Conservation (phyloP, 2,329 filamentous ascomycete species). For the Talaromyces pinophilus region DNA sequence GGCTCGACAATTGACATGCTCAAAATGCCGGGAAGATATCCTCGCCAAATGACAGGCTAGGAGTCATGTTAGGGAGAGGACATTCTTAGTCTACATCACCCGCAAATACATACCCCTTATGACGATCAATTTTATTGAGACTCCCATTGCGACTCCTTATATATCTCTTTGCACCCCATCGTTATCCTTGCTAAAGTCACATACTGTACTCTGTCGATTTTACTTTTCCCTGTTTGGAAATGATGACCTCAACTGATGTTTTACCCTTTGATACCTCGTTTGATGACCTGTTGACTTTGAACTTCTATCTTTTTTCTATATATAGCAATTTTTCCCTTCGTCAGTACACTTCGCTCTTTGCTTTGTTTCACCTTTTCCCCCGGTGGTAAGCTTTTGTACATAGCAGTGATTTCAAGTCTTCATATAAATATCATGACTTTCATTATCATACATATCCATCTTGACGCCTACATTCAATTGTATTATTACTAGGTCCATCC, state of each 20-base stretch:
- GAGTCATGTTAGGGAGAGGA: too few relatives aligned
- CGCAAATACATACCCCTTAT: not conserved
- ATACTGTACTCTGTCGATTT: constrained; percentile 6
- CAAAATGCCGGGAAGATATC: constrained; percentile 41
- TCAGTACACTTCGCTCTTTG: not conserved
- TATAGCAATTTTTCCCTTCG: not conserved
- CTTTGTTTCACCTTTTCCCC: not conserved
- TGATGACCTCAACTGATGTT: constrained; percentile 1
- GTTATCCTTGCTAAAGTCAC: not conserved
- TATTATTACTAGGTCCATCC: not conserved
- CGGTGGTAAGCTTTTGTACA: not conserved
- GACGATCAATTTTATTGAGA: not conserved
- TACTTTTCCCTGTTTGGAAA: not conserved
- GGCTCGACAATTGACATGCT: constrained; percentile 36
- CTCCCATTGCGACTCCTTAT: not conserved
- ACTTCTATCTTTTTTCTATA: not conserved
- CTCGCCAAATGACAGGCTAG: constrained; percentile 25
- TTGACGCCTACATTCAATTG: not conserved
- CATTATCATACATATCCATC: too few relatives aligned
- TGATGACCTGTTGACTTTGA: constrained; percentile 9
- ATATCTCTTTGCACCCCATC: not conserved
- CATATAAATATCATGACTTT: not conserved
- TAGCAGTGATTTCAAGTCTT: not conserved
- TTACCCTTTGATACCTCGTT: constrained; percentile 1
- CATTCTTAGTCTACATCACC: not conserved